These are phyloP conservation scores for Biscutella laevigata DNA, from an alignment of 441 rosid genomes.

Conservation along the genomic window DNA sequence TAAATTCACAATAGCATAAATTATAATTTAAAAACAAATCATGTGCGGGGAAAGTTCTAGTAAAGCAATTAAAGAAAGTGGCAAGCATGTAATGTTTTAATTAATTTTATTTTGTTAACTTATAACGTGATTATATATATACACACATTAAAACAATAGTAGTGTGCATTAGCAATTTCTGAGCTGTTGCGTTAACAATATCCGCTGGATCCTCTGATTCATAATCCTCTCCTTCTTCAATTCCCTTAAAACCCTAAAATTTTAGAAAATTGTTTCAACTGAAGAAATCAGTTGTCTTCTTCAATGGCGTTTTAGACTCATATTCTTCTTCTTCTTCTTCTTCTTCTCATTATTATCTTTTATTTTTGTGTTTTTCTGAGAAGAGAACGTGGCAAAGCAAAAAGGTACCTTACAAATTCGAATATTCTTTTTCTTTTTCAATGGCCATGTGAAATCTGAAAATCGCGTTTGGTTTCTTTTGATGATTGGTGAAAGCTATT, in stretches of 20 bases:
- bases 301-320: not conserved
- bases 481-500: not conserved
- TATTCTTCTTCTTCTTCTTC: not conserved
- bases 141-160: no score
- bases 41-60: no score
- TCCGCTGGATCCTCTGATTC: conserved; percentile 18
- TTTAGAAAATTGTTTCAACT: conserved; percentile 14
- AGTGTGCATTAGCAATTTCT: not conserved
- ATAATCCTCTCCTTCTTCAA: not conserved
- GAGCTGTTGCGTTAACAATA: conserved; percentile 18
- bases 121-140: no score
- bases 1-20: no score
- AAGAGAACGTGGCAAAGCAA: conserved; percentile 22
- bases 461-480: conserved; percentile 9
- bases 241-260: conserved; percentile 17
- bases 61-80: conserved; percentile 14
- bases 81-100: conserved; percentile 16
- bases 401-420: conserved; percentile 29
- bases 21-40: no score
- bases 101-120: no score
- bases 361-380: not conserved
- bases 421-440: conserved; percentile 11
- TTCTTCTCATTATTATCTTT: not conserved
- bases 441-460: conserved; percentile 2
- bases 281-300: conserved; percentile 7